Evolutionary conservation across 2,329 filamentous ascomycete species (phyloP).

Genomic region (Whalleya microplaca): DNA sequence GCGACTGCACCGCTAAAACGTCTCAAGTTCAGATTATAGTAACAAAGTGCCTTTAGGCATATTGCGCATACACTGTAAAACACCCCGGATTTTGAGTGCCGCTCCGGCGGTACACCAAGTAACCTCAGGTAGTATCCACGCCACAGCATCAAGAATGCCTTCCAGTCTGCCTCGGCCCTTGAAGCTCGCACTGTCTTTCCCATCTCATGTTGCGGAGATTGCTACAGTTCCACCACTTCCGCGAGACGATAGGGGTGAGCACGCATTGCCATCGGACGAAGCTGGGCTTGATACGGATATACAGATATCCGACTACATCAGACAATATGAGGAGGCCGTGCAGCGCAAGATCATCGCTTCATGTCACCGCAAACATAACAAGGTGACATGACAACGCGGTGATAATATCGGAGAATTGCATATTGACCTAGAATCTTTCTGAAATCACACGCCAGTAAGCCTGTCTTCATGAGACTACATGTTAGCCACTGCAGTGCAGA

Average conservation of each 20-base stretch:
- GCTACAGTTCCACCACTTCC: not conserved
- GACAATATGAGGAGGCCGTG: not conserved
- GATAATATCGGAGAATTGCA: not conserved
- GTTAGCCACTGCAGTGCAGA: not conserved
- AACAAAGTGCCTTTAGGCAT: too few species aligned
- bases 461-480: not conserved
- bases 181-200: not conserved
- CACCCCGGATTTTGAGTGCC: not conserved
- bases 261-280: not conserved
- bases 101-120: not conserved
- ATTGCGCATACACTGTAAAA: too few species aligned
- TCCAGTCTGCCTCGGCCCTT: slow-evolving; percentile 12
- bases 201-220: not conserved
- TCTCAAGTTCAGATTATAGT: not conserved
- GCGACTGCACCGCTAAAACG: not conserved
- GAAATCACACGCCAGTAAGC: not conserved
- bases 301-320: not conserved
- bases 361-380: not conserved
- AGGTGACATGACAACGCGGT: not conserved
- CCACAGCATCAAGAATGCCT: not conserved
- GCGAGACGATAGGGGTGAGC: too few species aligned
- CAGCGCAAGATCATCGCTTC: not conserved
- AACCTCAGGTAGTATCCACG: not conserved
- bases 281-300: not conserved
- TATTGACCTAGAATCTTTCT: not conserved